Conservation (phyloP, 2,329 filamentous ascomycete genomes). For the Aspergillus thermomutatus region DNA sequence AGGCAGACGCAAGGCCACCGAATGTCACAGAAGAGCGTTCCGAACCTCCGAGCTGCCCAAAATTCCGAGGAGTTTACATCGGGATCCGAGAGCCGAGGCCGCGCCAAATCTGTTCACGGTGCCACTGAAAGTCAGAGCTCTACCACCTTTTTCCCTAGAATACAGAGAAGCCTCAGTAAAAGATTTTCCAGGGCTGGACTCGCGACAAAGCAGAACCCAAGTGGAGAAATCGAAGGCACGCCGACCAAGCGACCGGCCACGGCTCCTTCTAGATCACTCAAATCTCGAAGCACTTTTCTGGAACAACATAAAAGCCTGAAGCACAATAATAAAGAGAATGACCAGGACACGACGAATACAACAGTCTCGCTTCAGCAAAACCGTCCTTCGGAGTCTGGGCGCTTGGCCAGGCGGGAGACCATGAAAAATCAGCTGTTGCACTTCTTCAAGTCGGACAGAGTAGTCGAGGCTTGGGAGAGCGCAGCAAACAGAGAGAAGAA, state of each 20-base stretch:
- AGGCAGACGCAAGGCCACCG: constrained; percentile 9
- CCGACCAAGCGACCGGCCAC: constrained; percentile 22
- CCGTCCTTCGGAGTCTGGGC: constrained; percentile 4
- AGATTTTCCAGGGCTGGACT: constrained; percentile 23
- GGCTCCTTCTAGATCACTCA: constrained; percentile 22
- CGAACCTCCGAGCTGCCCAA: constrained; percentile 14
- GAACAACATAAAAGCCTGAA: constrained; percentile 24
- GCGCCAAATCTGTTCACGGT: constrained; percentile 24
- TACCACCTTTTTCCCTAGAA: constrained; percentile 11
- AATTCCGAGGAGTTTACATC: constrained; percentile 9
- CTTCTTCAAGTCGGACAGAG: constrained; percentile 33
- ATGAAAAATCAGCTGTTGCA: constrained; percentile 33
- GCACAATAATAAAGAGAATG: constrained; percentile 15
- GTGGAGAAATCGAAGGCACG: constrained; percentile 10
- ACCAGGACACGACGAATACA: constrained; percentile 10
- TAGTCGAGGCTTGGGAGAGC: constrained; percentile 30
- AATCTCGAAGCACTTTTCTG: constrained; percentile 23
- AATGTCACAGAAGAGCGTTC: constrained; percentile 14
- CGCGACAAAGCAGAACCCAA: constrained; percentile 16
- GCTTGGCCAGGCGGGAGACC: constrained; percentile 18
- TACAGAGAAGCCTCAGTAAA: constrained; percentile 18
- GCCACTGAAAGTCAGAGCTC: constrained; percentile 10
- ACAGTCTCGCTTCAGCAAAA: constrained; percentile 8
- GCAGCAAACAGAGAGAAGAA: constrained; percentile 20
- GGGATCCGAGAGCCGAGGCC: constrained; percentile 12